Base-by-base conservation (phyloP, 345 rosid genomes). In the Dipteronia dyeriana region DNA sequence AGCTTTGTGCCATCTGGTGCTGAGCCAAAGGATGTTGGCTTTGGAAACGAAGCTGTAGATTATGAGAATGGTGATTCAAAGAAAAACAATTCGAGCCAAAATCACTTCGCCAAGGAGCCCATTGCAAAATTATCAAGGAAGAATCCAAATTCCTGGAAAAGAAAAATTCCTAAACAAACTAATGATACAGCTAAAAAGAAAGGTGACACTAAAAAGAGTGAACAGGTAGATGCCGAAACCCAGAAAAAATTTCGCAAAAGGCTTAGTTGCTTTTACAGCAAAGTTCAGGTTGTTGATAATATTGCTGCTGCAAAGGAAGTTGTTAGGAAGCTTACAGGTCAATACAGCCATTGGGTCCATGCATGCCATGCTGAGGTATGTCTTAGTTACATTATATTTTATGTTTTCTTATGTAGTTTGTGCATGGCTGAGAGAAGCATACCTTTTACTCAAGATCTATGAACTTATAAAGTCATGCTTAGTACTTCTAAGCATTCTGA, bases 301-400 rank as follows among this genome's bases (percentile, higher is more conserved):
- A 83, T 91, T 60, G 47, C 84, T 26, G 60, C 78, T 79, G 99
- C 99, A 0, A 86, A 84, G 76, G 76, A 82, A 75, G 84, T 85
- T 8, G 94, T 90, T 31, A 71, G 76, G 56, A 87, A 82, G 88
- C 97, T 95, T 66, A 84, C 87, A 67, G 77, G 85, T 73, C 75
- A 88, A 66, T 93, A 88, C 78, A 85, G 79, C 79, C 85, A 88
- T 86, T 87, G 82, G 78, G 85, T 93, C 25, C 97, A 95, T 86
- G 87, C 98, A 63, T 95, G 99, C 78, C 98, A 95, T 85, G 91
- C 98, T 38, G 97, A 94, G 97, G 98, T 91, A 72, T 60, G 82
- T 71, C 9, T 41, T 73, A 34, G 47, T 29, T 77, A 61, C 12
- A 17, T 70, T 69, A n/a, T 39, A 26, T 7, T 81, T 75, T 82